Percentiles rank a stretch among this genome's conserved stretches.
These are phyloP conservation scores for Cicer yamashitae DNA, from an alignment of 306 rosid genomes.

Conservation along the genomic window DNA sequence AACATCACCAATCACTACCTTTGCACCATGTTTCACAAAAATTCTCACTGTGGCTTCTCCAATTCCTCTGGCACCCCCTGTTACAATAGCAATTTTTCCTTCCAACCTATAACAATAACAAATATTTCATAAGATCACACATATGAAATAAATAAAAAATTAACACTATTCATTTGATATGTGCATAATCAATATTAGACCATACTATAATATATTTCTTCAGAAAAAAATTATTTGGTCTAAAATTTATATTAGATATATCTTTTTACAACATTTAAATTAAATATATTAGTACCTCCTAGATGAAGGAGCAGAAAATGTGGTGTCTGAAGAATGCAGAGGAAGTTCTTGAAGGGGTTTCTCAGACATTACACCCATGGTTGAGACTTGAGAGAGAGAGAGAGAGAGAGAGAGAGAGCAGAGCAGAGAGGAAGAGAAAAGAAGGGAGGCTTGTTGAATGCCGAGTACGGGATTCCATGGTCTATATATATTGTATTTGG, in stretches of 20 bases:
- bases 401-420: not conserved
- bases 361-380: constrained; percentile 71
- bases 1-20: constrained; percentile 77
- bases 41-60: constrained; percentile 80
- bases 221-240: too few relatives aligned
- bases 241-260: too few relatives aligned
- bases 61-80: constrained; percentile 85
- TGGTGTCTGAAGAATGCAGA: constrained; percentile 52
- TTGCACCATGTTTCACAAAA: constrained; percentile 82
- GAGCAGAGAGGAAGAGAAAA: constrained; percentile 17
- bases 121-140: constrained; percentile 13
- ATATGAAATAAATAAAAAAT: too few relatives aligned
- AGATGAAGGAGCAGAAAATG: constrained; percentile 46
- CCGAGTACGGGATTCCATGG: not conserved
- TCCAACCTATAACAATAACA: constrained; percentile 61
- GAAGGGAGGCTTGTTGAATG: constrained; percentile 35
- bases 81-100: constrained; percentile 82
- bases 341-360: constrained; percentile 59
- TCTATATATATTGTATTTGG: not conserved
- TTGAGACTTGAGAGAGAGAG: constrained; percentile 14
- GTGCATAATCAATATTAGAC: not conserved
- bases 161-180: not conserved
- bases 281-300: constrained; percentile 55
- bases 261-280: too few relatives aligned
- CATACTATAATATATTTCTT: not conserved